These are phyloP conservation scores for Physcomitrellopsis africana DNA, from an alignment of 225 moss, liverwort and hornwort genomes.

Conservation along the genomic window DNA sequence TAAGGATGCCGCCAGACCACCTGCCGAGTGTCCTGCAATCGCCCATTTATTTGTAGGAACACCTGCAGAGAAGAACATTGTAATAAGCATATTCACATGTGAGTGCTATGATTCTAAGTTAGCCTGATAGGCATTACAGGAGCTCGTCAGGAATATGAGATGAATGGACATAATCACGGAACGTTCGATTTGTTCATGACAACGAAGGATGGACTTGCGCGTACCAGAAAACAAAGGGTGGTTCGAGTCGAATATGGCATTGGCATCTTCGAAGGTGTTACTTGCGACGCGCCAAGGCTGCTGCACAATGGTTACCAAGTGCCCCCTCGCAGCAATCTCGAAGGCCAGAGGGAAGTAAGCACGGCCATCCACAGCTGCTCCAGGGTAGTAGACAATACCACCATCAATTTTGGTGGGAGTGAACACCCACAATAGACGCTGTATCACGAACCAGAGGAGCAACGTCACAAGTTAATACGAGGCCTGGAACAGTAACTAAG, in stretches of 20 bases:
- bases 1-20: background rate
- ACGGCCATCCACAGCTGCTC: constrained; percentile 37
- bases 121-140: no score
- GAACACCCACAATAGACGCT: constrained; percentile 54
- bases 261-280: constrained; percentile 25
- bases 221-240: constrained; percentile 45
- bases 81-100: no score
- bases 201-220: background rate
- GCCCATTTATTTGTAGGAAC: constrained; percentile 46
- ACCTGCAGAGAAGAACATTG: constrained; percentile 19
- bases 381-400: constrained; percentile 44
- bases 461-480: background rate
- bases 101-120: no score
- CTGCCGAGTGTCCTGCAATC: background rate
- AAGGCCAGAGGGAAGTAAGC: constrained; percentile 56
- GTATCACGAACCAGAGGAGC: background rate
- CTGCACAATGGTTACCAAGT: constrained; percentile 54
- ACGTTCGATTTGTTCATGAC: background rate
- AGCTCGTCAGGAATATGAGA: no score
- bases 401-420: constrained; percentile 43
- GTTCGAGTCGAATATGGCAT: constrained; percentile 37
- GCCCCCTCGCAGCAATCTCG: constrained; percentile 52
- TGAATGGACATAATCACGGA: no score
- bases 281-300: constrained; percentile 10
- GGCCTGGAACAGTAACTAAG: no score